Conservation (phyloP, 2,329 filamentous ascomycete species). For the Dothidotthia symphoricarpi region DNA sequence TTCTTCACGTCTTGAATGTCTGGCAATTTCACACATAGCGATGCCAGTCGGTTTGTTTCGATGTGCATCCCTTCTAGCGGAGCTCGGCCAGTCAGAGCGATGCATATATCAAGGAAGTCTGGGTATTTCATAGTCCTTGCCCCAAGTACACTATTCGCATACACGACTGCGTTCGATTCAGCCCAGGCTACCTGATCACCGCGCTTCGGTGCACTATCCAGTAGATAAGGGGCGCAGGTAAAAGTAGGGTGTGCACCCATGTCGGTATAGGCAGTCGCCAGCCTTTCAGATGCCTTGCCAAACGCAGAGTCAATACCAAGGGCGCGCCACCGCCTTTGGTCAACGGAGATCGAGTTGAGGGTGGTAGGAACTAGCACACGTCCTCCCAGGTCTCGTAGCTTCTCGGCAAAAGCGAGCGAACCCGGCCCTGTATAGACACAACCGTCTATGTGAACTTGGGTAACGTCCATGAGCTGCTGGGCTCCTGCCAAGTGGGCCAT, state of each 20-base stretch:
- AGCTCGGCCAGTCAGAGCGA: constrained; percentile 46
- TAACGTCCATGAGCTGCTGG: constrained; percentile 37
- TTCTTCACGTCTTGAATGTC: not conserved
- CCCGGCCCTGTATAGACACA: constrained; percentile 44
- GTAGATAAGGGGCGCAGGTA: constrained; percentile 48
- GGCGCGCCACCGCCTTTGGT: constrained; percentile 43
- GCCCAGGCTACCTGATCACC: constrained; percentile 48
- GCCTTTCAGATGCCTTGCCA: constrained; percentile 30
- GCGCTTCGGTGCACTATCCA: constrained; percentile 34
- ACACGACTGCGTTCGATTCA: constrained; percentile 50
- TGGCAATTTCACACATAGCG: not conserved
- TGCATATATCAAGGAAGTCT: constrained; percentile 47
- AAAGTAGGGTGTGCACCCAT: constrained; percentile 47
- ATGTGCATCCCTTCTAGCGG: constrained; percentile 33
- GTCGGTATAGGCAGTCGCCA: constrained; percentile 41
- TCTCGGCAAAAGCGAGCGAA: constrained; percentile 40
- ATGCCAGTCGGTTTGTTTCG: constrained; percentile 16
- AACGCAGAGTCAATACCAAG: constrained; percentile 37
- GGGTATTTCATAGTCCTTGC: constrained; percentile 50
- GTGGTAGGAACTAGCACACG: constrained; percentile 44
- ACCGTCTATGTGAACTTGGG: constrained; percentile 48
- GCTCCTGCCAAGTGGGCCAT: constrained; percentile 38
- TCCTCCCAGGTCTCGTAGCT: constrained; percentile 36
- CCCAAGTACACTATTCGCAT: constrained; percentile 49
- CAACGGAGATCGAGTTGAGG: constrained; percentile 48